These are phyloP conservation scores for Paramecium sexaurelia DNA, from an alignment of 73 alveolate genomes.

Conservation along the genomic window DNA sequence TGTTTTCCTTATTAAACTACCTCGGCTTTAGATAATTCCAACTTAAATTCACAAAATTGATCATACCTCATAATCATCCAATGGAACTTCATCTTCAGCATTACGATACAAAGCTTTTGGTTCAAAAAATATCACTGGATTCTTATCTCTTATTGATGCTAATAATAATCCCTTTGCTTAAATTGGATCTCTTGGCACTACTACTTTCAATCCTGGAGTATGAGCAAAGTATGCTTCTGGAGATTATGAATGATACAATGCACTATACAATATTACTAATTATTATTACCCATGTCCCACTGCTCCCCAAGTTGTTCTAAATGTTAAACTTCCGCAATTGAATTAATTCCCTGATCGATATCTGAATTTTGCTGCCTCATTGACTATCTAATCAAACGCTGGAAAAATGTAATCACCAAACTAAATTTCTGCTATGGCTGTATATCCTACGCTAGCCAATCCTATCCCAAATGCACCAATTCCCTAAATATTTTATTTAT, in stretches of 20 bases:
- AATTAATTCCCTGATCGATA: slow-evolving; percentile 84
- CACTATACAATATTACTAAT: slow-evolving; percentile 38
- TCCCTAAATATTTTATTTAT: slow-evolving; percentile 68
- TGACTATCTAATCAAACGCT: slow-evolving; percentile 94
- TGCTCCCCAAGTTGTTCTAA: slow-evolving; percentile 94
- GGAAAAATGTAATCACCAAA: slow-evolving; percentile 97
- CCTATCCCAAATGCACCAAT: slow-evolving; percentile 96
- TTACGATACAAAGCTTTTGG: slow-evolving; percentile 92
- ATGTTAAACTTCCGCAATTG: slow-evolving; percentile 80
- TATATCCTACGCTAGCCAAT: slow-evolving; percentile 87
- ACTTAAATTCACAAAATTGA: neutral
- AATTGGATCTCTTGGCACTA: slow-evolving; percentile 94
- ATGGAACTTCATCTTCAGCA: slow-evolving; percentile 83
- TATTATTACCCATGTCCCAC: slow-evolving; percentile 92
- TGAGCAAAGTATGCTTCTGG: slow-evolving; percentile 96
- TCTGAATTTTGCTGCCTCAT: slow-evolving; percentile 94
- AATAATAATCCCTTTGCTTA: slow-evolving; percentile 92
- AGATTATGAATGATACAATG: slow-evolving; percentile 88
- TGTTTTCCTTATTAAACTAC: slow-evolving; percentile 91
- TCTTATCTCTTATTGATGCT: slow-evolving; percentile 84
- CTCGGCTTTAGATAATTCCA: slow-evolving; percentile 85
- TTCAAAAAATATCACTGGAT: slow-evolving; percentile 95
- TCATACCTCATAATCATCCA: slow-evolving; percentile 89
- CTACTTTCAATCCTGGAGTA: slow-evolving; percentile 93
- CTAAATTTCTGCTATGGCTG: slow-evolving; percentile 95